Conservation (phyloP, 1,284 basidiomycete genomes). For the Ustilago sp. region DNA sequence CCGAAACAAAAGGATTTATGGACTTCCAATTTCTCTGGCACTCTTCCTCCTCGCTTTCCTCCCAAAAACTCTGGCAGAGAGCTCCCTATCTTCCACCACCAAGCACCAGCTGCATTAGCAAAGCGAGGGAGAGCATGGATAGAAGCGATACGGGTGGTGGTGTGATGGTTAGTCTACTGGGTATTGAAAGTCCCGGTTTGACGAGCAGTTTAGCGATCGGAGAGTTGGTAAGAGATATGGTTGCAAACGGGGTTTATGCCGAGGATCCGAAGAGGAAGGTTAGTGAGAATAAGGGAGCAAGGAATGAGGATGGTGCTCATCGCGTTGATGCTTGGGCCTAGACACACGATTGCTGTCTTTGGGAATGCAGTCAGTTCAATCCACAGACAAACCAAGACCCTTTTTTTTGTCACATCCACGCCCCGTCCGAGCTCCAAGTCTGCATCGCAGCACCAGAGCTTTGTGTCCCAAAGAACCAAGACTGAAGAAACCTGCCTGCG, state of each 20-base stretch:
- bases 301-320: conserved; percentile 55
- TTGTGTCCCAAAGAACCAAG: too few relatives aligned
- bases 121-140: conserved; percentile 10
- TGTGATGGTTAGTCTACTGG: conserved; percentile 71
- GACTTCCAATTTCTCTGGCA: conserved; percentile 77
- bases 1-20: conserved; percentile 78
- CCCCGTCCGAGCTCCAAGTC: too few relatives aligned
- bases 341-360: neutral
- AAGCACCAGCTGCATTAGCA: conserved; percentile 25
- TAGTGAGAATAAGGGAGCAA: conserved; percentile 48
- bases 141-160: conserved; percentile 31
- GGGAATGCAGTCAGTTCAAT: neutral
- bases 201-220: conserved; percentile 73
- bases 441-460: too few relatives aligned
- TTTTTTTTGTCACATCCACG: too few relatives aligned
- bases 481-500: too few relatives aligned
- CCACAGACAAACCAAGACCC: neutral
- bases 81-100: conserved; percentile 27
- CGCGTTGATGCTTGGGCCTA: conserved; percentile 56
- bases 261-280: conserved; percentile 16
- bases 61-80: conserved; percentile 62
- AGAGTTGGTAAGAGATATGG: conserved; percentile 71
- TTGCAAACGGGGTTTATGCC: conserved; percentile 70
- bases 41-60: conserved; percentile 40
- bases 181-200: conserved; percentile 74